Evolutionary conservation across 805 yeast genomes (phyloP), one percentile per base, ranked within the genome.

Genomic region (Ogataea trehalophila): DNA sequence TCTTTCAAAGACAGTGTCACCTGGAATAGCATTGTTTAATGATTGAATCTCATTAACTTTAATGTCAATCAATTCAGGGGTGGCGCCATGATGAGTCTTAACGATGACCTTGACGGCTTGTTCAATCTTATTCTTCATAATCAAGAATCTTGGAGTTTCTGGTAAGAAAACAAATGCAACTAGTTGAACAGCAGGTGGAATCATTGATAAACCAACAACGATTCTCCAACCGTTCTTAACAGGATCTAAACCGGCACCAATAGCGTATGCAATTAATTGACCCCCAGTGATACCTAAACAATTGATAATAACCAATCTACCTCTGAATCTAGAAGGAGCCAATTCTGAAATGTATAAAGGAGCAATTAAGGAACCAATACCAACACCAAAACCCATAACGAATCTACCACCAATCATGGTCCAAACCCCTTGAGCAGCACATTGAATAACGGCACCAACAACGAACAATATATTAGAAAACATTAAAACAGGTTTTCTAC

Each of bases 201-300:
- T 68, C 70, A 76, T 63, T 47, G 81, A 76, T 36, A 77, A 58
- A 3, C 76, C 79, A 34, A 77, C 75, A 16, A 75, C 68, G 6
- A 73, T 63, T 56, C 81, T 68, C 83, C 83, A 77, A 20, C 81
- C 81, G 53, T 72, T 69, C 26, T 57, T 45, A 16, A 70, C 68
- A 35, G 56, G 51, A 14, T 74, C 66, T 33, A 76, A 64, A 3
- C 72, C 71, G 68, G 81, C 77, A 57, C 79, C 79, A 49, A 77
- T 69, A 39, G 69, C 70, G 57, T 77, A 77, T 2, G 83, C 83
- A 6, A 77, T 62, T 45, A 77, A 59, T 55, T 77, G 83, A 44
- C 83, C 83, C 14, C 80, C 81, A 5, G 83, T 77, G 44, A 77
- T 77, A 45, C 76, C 76, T 60, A 77, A 63, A 50, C 77, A 74